Percentiles rank a stretch among this genome's conserved stretches.
phyloP scores from a whole-genome alignment of 495 filamentous ascomycete species.

The Aspergillus hancockii region DNA sequence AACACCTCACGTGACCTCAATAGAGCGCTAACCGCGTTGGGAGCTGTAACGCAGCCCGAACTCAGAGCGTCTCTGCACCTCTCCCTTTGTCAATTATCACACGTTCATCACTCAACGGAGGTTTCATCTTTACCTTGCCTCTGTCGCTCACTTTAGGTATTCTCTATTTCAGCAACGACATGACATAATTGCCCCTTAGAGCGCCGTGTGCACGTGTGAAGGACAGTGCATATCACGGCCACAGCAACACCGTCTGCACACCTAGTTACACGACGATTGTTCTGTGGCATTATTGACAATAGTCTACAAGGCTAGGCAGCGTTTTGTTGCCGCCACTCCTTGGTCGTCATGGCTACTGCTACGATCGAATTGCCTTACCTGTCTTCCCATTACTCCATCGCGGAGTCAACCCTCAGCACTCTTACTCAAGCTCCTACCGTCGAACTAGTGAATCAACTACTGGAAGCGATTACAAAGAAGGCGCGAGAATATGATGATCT shows the following conservation, averaged over 20 bases:
- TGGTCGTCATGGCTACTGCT: constrained; percentile 68
- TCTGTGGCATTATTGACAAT: background rate
- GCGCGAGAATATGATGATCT: constrained; percentile 78
- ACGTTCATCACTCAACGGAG: constrained; percentile 8
- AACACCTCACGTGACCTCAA: constrained; percentile 5
- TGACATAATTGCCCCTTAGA: constrained; percentile 11
- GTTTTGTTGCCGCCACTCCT: constrained; percentile 19
- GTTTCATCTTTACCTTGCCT: constrained; percentile 7
- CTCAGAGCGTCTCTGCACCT: constrained; percentile 23
- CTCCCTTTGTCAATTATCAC: constrained; percentile 9
- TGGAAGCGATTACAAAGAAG: constrained; percentile 68
- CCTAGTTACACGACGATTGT: background rate
- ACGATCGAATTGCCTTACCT: constrained; percentile 76
- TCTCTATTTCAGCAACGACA: constrained; percentile 9
- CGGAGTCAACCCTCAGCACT: constrained; percentile 64
- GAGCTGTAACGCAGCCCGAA: constrained; percentile 14
- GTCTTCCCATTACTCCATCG: constrained; percentile 70
- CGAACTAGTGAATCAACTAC: constrained; percentile 70
- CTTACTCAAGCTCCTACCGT: constrained; percentile 72
- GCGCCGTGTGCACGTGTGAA: constrained; percentile 15
- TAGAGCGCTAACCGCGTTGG: constrained; percentile 18
- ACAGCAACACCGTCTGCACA: constrained; percentile 1
- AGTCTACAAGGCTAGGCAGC: constrained; percentile 12
- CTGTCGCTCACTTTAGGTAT: constrained; percentile 5
- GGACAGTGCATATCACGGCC: constrained; percentile 11